These are phyloP conservation scores for Tremella yokohamensis DNA, from an alignment of 768 basidiomycete genomes.

Conservation along the genomic window DNA sequence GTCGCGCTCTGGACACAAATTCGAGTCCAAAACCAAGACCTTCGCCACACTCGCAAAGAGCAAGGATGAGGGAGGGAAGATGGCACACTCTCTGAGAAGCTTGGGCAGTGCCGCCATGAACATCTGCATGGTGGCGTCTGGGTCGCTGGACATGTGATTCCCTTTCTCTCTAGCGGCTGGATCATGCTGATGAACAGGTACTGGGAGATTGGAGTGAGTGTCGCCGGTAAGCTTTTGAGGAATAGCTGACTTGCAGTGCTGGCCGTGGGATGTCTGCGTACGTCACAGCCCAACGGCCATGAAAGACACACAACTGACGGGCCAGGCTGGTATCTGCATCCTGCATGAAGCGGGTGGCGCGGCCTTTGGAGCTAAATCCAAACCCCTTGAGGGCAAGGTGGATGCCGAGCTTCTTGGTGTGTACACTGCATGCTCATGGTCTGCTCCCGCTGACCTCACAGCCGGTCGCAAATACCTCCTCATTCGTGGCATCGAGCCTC, in stretches of 20 bases:
- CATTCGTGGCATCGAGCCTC: constrained; percentile 48
- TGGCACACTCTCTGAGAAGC: constrained; percentile 76
- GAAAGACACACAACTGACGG: not conserved
- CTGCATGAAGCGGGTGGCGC: constrained; percentile 82
- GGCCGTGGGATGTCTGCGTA: constrained; percentile 77
- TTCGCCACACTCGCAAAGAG: constrained; percentile 75
- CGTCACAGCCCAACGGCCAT: constrained; percentile 28
- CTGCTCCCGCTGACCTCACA: constrained; percentile 21
- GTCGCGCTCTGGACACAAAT: constrained; percentile 19
- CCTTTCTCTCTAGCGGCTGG: constrained; percentile 41
- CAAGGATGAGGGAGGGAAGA: constrained; percentile 67
- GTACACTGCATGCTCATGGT: constrained; percentile 26
- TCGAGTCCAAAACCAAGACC: constrained; percentile 59
- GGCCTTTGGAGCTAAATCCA: constrained; percentile 63
- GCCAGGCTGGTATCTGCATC: constrained; percentile 79
- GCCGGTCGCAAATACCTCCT: constrained; percentile 47
- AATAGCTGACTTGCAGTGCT: constrained; percentile 56
- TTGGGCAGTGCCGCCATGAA: constrained; percentile 62
- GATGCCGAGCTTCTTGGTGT: constrained; percentile 32
- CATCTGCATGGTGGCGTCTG: constrained; percentile 67
- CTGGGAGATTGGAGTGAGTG: constrained; percentile 27
- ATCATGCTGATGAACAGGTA: constrained; percentile 24
- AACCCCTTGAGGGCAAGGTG: constrained; percentile 50
- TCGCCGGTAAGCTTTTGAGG: constrained; percentile 59
- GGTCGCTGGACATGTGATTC: constrained; percentile 68